Base-by-base conservation (phyloP, 2,329 filamentous ascomycete species). In the Aspergillus chevalieri region DNA sequence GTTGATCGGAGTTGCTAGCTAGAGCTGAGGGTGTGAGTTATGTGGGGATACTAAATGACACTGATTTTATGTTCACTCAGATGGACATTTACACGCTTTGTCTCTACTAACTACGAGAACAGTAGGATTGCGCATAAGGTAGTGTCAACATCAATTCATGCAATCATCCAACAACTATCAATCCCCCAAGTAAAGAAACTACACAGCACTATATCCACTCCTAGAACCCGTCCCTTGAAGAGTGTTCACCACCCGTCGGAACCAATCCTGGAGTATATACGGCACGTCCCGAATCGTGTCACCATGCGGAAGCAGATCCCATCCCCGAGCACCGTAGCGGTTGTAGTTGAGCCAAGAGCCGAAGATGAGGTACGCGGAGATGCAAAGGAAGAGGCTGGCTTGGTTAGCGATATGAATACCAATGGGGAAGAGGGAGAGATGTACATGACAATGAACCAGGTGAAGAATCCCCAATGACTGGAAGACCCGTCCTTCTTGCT, bases 311-410 rank as follows among this genome's bases (percentile, higher is more conserved):
- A 97, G 77, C 15, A 96, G 79, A 63, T 97, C 93, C 91, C 91
- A 97, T 50, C 93, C 93, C 42, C 92, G 81, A 47, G 92, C 91
- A 44, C 92, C 92, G 70, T 95, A 95, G 54, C 91, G 87, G 75
- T 90, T 96, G 79, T 97, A 97, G 77, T 97, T 97, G 68, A 97
- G 84, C 93, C 93, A 98, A 17, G 91, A 95, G 56, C 92, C 91
- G 65, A 97, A 97, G 68, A 97, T 95, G 57, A 98, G 84, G 73
- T 97, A 98, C 21, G 91, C 76, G 2, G 93, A 89, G 38, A 84
- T 86, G 43, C 82, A 82, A 54, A 97, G 79, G 80, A 98, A 98
- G 52, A 86, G 74, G 59, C 91, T 95, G 57, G 17, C 47, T n/a
- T 19, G 9, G 15, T 47, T 42, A 46, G 42, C 43, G 41, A 56